phyloP scores from a whole-genome alignment of 352 stramenopile species.

The Phytopythium cucurbitacearum region DNA sequence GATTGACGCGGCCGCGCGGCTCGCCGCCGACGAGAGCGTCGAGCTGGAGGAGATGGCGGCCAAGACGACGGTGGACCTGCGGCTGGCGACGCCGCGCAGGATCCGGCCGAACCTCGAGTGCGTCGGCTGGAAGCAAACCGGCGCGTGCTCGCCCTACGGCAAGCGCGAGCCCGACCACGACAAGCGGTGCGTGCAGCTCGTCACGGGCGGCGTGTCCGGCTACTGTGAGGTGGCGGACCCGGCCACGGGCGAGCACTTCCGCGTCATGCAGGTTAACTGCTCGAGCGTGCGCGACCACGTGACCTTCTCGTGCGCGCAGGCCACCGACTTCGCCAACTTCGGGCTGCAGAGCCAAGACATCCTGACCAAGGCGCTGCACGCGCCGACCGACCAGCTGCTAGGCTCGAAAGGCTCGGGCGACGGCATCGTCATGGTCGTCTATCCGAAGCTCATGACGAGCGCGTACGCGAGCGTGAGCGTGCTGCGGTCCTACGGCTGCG shows the following conservation, averaged over 20 bases:
- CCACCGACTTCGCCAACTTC: constrained; percentile 65
- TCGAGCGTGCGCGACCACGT: constrained; percentile 45
- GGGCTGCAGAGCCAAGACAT: constrained; percentile 24
- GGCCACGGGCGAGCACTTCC: constrained; percentile 52
- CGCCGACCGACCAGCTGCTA: constrained; percentile 11
- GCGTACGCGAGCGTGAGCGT: constrained; percentile 55
- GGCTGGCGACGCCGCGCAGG: constrained; percentile 18
- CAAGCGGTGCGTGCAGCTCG: constrained; percentile 37
- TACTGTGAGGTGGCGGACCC: constrained; percentile 66
- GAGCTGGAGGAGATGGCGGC: constrained; percentile 30
- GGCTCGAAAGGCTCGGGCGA: constrained; percentile 27
- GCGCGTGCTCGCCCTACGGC: constrained; percentile 36
- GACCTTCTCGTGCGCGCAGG: constrained; percentile 48
- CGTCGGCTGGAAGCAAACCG: constrained; percentile 61
- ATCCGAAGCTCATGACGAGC: constrained; percentile 65
- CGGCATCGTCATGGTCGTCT: constrained; percentile 69
- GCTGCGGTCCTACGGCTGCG: constrained; percentile 42
- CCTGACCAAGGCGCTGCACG: constrained; percentile 16
- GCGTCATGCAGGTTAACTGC: constrained; percentile 70
- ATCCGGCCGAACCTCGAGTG: constrained; percentile 42
- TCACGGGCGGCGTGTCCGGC: constrained; percentile 36
- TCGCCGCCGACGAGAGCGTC: constrained; percentile 26
- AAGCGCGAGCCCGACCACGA: constrained; percentile 45
- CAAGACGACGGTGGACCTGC: constrained; percentile 27
- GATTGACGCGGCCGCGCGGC: constrained; percentile 20